These are phyloP conservation scores for Teunomyces panamensis DNA, from an alignment of 805 yeast species.

Conservation along the genomic window DNA sequence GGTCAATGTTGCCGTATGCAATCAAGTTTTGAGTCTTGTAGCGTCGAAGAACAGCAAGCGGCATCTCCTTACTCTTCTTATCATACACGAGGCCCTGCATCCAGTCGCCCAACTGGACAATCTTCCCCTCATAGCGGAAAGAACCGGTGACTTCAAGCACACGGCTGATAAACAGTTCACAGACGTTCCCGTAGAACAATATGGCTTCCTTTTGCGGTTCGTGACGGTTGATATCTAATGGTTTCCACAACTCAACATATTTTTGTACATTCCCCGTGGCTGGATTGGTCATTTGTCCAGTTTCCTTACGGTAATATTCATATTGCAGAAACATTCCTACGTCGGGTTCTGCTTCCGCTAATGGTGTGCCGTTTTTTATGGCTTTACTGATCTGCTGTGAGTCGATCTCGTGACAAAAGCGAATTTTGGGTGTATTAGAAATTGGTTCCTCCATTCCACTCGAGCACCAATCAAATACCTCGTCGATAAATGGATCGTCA, in stretches of 20 bases:
- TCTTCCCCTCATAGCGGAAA: constrained; percentile 38
- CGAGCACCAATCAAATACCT: constrained; percentile 56
- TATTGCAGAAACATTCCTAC: constrained; percentile 44
- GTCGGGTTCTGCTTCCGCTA: constrained; percentile 36
- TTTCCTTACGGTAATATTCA: constrained; percentile 44
- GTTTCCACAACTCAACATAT: constrained; percentile 56
- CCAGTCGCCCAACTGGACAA: constrained; percentile 51
- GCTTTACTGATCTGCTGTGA: constrained; percentile 33
- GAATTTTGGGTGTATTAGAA: constrained; percentile 31
- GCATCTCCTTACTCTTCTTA: constrained; percentile 13
- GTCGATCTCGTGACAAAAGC: constrained; percentile 44
- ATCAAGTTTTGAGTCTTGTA: constrained; percentile 23
- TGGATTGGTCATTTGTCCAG: constrained; percentile 48
- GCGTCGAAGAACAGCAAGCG: constrained; percentile 28
- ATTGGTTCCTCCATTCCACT: constrained; percentile 46
- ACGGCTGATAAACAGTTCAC: constrained; percentile 14
- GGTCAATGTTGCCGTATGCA: constrained; percentile 20
- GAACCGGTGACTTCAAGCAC: constrained; percentile 22
- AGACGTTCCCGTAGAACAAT: neutral
- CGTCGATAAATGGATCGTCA: constrained; percentile 12
- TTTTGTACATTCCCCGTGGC: constrained; percentile 38
- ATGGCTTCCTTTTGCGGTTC: constrained; percentile 20
- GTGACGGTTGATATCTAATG: constrained; percentile 38
- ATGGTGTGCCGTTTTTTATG: constrained; percentile 27
- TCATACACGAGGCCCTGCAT: constrained; percentile 46